phyloP scores from a whole-genome alignment of 345 rosid species.

The Eucalyptus sp. region DNA sequence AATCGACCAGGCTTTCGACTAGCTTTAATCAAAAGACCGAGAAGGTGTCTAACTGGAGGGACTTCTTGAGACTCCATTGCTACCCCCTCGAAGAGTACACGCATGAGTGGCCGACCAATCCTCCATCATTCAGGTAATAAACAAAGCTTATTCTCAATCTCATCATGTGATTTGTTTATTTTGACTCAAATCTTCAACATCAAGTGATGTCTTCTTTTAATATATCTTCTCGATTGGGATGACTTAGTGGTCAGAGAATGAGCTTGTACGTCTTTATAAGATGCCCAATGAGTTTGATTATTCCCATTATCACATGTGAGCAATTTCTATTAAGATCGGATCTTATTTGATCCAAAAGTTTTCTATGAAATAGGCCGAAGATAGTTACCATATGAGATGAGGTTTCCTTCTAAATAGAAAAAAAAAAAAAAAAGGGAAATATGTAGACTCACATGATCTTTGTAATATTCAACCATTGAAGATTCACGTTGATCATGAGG shows the following conservation, averaged over 20 bases:
- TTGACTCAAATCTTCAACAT: not conserved
- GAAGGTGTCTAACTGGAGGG: slow-evolving; percentile 74
- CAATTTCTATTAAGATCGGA: not conserved
- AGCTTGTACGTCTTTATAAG: not conserved
- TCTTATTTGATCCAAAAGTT: not conserved
- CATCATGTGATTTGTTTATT: not conserved
- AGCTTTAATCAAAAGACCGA: slow-evolving; percentile 64
- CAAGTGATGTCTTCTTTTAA: not conserved
- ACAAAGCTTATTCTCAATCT: not conserved
- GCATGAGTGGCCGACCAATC: slow-evolving; percentile 73
- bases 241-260: not conserved
- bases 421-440: not conserved
- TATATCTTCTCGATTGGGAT: not conserved
- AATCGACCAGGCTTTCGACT: slow-evolving; percentile 51
- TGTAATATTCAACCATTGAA: not conserved
- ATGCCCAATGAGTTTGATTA: not conserved
- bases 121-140: slow-evolving; percentile 43
- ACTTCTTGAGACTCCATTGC: slow-evolving; percentile 66
- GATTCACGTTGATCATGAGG: not conserved
- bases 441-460: not conserved
- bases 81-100: slow-evolving; percentile 47
- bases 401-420: not conserved
- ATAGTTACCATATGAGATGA: not conserved
- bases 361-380: not conserved
- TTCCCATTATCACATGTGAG: not conserved